These are phyloP conservation scores for Tulasnella sp. DNA, from an alignment of 768 basidiomycete species.

Conservation along the genomic window DNA sequence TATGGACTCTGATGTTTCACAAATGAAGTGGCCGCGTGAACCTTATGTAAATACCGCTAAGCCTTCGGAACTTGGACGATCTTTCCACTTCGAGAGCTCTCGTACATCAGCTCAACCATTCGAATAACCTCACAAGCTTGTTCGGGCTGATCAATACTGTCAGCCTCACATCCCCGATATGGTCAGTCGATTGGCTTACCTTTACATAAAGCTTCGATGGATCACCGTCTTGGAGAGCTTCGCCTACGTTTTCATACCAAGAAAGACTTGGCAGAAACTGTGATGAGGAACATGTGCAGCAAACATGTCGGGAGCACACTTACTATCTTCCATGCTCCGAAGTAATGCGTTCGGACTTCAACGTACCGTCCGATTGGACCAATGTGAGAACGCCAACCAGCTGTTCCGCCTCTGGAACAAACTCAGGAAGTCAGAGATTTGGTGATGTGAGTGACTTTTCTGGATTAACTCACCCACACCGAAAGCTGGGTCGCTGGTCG, in stretches of 20 bases:
- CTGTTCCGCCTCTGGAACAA: constrained; percentile 28
- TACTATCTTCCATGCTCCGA: constrained; percentile 35
- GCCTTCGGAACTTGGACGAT: constrained; percentile 5
- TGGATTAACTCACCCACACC: constrained; percentile 32
- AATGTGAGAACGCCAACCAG: constrained; percentile 36
- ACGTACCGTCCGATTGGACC: constrained; percentile 24
- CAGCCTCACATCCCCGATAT: constrained; percentile 25
- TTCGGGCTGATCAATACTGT: constrained; percentile 40
- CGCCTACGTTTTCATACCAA: constrained; percentile 35
- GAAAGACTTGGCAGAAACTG: constrained; percentile 1
- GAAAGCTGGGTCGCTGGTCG: constrained; percentile 34
- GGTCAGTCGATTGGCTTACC: background rate
- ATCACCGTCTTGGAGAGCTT: constrained; percentile 31
- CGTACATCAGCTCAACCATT: constrained; percentile 46
- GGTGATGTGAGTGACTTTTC: too few species aligned
- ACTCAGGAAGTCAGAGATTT: too few species aligned
- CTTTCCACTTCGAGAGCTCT: constrained; percentile 38
- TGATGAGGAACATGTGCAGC: background rate
- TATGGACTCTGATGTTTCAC: too few species aligned
- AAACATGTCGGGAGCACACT: background rate
- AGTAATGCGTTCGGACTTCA: constrained; percentile 15
- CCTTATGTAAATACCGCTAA: background rate
- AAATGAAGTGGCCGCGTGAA: too few species aligned
- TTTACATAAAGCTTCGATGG: constrained; percentile 30
- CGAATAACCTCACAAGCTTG: constrained; percentile 44